These are phyloP conservation scores for Geranomyces variabilis DNA, from an alignment of 192 early-diverging fungal genomes.

Conservation along the genomic window DNA sequence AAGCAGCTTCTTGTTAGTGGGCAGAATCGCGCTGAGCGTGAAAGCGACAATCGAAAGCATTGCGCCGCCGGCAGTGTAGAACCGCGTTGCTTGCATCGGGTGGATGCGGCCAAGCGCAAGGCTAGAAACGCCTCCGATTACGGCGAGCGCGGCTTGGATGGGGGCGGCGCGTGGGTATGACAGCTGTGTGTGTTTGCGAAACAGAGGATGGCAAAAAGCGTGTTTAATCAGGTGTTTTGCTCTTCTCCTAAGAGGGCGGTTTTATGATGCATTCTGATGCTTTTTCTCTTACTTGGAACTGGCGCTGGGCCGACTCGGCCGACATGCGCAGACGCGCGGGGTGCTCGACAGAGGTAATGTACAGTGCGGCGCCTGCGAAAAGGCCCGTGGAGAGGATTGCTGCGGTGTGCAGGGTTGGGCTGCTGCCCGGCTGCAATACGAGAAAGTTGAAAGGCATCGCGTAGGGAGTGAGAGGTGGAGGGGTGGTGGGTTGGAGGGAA, in stretches of 20 bases:
- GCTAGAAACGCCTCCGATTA: constrained; percentile 12
- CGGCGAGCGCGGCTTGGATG: constrained; percentile 11
- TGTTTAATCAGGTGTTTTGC: not conserved
- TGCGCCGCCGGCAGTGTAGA: constrained; percentile 7
- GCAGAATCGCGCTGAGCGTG: not conserved
- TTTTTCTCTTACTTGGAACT: constrained; percentile 13
- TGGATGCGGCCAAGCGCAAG: not conserved
- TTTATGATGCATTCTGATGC: not conserved
- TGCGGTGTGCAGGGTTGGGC: not conserved
- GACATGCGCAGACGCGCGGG: not conserved
- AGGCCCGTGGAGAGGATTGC: constrained; percentile 12
- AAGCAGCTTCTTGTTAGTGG: constrained; percentile 10
- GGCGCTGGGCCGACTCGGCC: constrained; percentile 1
- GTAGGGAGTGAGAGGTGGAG: no score
- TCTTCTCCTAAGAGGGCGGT: not conserved
- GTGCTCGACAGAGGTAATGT: constrained; percentile 17
- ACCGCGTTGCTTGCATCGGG: not conserved
- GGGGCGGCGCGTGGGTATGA: constrained; percentile 15
- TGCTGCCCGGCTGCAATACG: no score
- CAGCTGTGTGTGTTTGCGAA: not conserved
- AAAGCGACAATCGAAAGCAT: not conserved
- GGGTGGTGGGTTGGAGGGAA: no score
- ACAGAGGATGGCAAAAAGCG: not conserved
- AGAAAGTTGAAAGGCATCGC: no score
- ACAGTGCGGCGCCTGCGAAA: constrained; percentile 22